Evolutionary conservation across 768 basidiomycete genomes (phyloP).

Genomic region (Hypholoma fasciculare): DNA sequence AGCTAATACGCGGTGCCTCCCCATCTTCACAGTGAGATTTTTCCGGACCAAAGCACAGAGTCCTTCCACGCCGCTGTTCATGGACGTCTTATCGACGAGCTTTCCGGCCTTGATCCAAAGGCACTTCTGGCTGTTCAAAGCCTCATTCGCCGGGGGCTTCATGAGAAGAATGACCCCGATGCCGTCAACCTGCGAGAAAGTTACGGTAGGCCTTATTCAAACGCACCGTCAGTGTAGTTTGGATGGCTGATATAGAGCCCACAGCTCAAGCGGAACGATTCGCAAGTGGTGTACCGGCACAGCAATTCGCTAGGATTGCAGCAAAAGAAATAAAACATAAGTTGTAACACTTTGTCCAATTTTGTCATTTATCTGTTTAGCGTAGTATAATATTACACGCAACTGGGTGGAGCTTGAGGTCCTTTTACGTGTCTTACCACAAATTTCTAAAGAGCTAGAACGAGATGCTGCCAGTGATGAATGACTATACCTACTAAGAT

Average conservation of each 20-base stretch:
- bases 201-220: slow-evolving; percentile 39
- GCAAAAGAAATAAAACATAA: slow-evolving; percentile 69
- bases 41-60: slow-evolving; percentile 49
- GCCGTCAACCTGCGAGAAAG: slow-evolving; percentile 68
- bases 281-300: slow-evolving; percentile 55
- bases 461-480: too few species aligned
- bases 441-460: too few species aligned
- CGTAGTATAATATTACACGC: too few species aligned
- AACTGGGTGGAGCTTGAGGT: too few species aligned
- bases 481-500: too few species aligned
- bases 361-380: too few species aligned
- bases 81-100: slow-evolving; percentile 47
- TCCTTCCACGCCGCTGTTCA: slow-evolving; percentile 57
- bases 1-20: background rate
- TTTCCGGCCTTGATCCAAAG: slow-evolving; percentile 56
- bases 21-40: slow-evolving; percentile 44
- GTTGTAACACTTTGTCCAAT: slow-evolving; percentile 33
- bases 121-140: slow-evolving; percentile 54
- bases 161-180: slow-evolving; percentile 65
- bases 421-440: too few species aligned
- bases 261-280: slow-evolving; percentile 65
- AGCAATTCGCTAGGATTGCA: slow-evolving; percentile 57
- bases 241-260: background rate
- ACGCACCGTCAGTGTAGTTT: background rate
- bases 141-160: slow-evolving; percentile 53